A percentile compares a stretch with the other conserved stretches of the same genome.
Evolutionary conservation across 2,329 filamentous ascomycete species (phyloP).

Genomic region (Pestalotiopsis sp.): DNA sequence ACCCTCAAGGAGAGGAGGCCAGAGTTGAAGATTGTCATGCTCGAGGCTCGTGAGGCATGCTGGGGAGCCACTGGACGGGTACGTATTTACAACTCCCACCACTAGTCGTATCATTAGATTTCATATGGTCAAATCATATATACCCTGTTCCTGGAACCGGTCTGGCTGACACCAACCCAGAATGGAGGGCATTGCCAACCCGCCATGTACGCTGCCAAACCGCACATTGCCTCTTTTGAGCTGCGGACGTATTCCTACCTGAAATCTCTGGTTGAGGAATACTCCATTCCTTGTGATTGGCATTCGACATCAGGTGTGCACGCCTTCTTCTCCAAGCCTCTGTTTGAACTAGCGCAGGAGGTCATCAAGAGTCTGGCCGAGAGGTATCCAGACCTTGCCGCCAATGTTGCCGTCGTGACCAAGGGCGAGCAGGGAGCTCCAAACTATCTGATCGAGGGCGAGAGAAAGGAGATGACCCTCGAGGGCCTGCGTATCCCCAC

Average conservation of each 20-base stretch:
- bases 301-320: conserved; percentile 64
- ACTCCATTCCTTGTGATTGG: conserved; percentile 73
- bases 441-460: conserved; percentile 23
- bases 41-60: conserved; percentile 79
- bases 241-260: conserved; percentile 68
- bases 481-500: conserved; percentile 54
- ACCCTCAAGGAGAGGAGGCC: conserved; percentile 53
- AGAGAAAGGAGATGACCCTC: conserved; percentile 40
- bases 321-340: conserved; percentile 57
- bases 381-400: conserved; percentile 59
- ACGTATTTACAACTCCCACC: conserved; percentile 33
- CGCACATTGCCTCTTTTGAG: conserved; percentile 71
- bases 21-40: conserved; percentile 63
- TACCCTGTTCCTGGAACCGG: background rate
- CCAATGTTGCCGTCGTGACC: conserved; percentile 44
- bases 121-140: background rate
- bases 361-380: conserved; percentile 54
- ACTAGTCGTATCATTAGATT: background rate
- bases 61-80: conserved; percentile 84
- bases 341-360: conserved; percentile 54
- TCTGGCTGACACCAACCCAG: conserved; percentile 34
- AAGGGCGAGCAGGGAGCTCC: conserved; percentile 26
- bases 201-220: conserved; percentile 61
- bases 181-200: conserved; percentile 79
- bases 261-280: conserved; percentile 54